A percentile compares a stretch with the other conserved stretches of the same genome.
Evolutionary conservation across 345 rosid genomes (phyloP).

Genomic region (Populus deltoides): DNA sequence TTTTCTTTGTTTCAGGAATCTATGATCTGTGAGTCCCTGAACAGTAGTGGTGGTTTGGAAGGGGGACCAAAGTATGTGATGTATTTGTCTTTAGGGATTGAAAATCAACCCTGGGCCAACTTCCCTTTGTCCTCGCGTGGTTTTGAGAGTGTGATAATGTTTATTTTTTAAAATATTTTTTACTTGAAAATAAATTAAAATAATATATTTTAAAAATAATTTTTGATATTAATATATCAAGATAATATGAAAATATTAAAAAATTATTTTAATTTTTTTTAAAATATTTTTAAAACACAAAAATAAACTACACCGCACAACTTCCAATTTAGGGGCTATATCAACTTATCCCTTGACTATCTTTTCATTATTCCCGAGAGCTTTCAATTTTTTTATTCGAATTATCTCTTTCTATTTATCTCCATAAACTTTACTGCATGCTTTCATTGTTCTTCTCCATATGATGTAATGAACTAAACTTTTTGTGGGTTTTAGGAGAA

Average conservation of each 20-base stretch:
- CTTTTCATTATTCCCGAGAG: too few species aligned
- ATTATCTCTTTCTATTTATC: not conserved
- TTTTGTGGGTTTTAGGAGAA: too few species aligned
- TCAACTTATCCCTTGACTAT: not conserved
- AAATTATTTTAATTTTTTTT: too few species aligned
- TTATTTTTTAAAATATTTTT: too few species aligned
- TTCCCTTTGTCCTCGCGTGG: conserved; percentile 21
- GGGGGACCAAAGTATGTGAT: not conserved
- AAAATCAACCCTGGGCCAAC: conserved; percentile 16
- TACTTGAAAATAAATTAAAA: too few species aligned
- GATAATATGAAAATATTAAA: rapidly evolving
- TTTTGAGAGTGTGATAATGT: rapidly evolving
- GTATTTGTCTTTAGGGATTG: conserved; percentile 3
- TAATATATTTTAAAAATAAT: too few species aligned
- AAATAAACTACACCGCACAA: not conserved
- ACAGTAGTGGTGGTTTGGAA: not conserved
- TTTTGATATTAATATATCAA: too few species aligned
- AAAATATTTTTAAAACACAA: too few species aligned
- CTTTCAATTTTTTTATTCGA: not conserved
- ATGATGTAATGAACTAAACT: too few species aligned
- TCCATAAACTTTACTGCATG: not conserved
- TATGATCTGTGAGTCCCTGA: not conserved
- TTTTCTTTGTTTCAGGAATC: not conserved
- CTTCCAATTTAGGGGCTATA: not conserved
- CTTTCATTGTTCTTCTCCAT: too few species aligned